Conservation (phyloP, 139 green algal genomes). For the Auxenochlorella protothecoides region DNA sequence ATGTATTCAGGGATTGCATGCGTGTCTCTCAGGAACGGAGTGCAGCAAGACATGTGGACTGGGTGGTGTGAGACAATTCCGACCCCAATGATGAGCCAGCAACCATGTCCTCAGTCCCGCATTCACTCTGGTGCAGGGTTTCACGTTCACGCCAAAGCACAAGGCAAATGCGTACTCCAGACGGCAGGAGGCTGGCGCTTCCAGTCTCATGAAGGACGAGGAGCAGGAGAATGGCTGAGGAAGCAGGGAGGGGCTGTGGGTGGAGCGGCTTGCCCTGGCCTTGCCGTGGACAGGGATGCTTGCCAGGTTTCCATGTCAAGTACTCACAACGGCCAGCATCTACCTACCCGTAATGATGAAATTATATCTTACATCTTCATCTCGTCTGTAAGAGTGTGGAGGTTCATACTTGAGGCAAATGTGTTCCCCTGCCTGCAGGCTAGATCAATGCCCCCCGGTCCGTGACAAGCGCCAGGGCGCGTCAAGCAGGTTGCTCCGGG, state of each 20-base stretch:
- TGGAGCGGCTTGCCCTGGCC: too few relatives aligned
- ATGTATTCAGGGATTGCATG: background rate
- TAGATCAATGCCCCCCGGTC: too few relatives aligned
- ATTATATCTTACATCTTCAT: too few relatives aligned
- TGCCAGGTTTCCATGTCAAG: too few relatives aligned
- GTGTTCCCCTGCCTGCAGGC: too few relatives aligned
- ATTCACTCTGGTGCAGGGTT: constrained; percentile 17
- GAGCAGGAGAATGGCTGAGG: background rate
- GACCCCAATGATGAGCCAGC: background rate
- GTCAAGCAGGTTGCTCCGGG: background rate
- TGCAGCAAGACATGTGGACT: background rate
- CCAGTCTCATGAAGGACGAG: background rate
- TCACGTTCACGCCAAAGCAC: constrained; percentile 85
- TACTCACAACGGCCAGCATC: too few relatives aligned
- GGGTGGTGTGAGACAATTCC: background rate
- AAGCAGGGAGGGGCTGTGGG: too few relatives aligned
- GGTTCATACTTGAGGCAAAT: too few relatives aligned
- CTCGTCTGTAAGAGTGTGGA: too few relatives aligned
- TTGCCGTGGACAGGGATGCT: too few relatives aligned
- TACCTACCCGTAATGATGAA: too few relatives aligned
- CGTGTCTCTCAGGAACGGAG: background rate
- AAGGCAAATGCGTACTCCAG: constrained; percentile 36
- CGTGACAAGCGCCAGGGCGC: background rate
- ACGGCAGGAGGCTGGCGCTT: background rate
- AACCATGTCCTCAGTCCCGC: background rate